phyloP scores from a whole-genome alignment of 2,329 filamentous ascomycete species.

The Botrytis galanthina region DNA sequence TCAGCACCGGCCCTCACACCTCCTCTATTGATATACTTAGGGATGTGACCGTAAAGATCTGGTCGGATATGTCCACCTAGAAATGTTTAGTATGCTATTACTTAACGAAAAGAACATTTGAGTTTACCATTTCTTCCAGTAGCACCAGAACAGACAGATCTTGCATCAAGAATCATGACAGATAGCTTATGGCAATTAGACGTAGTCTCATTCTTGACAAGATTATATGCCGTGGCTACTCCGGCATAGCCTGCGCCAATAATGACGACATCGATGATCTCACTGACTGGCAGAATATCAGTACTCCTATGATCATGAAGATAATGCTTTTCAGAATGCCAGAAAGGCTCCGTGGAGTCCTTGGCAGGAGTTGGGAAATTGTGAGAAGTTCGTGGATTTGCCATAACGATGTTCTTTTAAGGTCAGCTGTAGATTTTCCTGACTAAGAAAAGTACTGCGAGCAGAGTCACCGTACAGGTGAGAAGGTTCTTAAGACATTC shows the following conservation, averaged over 20 bases:
- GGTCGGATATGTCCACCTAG: conserved; percentile 6
- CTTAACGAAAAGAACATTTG: neutral
- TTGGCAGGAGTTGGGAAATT: neutral
- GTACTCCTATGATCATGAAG: conserved; percentile 25
- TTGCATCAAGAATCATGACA: conserved; percentile 71
- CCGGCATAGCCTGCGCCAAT: conserved; percentile 28
- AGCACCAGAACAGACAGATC: conserved; percentile 75
- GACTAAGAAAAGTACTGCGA: neutral
- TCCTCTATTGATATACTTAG: neutral
- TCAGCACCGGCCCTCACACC: neutral
- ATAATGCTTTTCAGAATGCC: conserved; percentile 20
- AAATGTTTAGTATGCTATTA: neutral
- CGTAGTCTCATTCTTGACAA: conserved; percentile 44
- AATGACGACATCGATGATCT: conserved; percentile 26
- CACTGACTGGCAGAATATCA: conserved; percentile 19
- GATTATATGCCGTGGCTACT: conserved; percentile 27
- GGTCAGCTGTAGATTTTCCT: too few species aligned
- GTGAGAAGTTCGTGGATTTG: neutral
- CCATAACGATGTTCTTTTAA: neutral
- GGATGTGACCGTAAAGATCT: conserved; percentile 20
- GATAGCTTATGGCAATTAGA: conserved; percentile 27
- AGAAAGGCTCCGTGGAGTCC: conserved; percentile 19
- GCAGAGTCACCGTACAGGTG: too few species aligned
- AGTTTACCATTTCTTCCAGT: conserved; percentile 60
- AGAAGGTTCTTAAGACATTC: neutral